Conservation (phyloP, 129 eudicot species). For the Sambucus nigra region DNA sequence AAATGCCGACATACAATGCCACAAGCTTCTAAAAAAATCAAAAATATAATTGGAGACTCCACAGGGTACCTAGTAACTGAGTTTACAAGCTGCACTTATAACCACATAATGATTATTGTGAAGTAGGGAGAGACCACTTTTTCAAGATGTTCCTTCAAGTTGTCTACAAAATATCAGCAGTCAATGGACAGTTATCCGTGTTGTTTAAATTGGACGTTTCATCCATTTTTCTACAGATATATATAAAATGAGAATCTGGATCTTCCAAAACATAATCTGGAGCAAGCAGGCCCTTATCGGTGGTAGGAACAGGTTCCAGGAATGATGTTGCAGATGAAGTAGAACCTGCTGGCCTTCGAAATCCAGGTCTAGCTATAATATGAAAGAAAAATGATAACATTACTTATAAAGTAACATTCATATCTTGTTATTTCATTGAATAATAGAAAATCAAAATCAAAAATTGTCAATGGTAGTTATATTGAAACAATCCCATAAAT, state of each 20-base stretch:
- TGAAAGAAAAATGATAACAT: background rate
- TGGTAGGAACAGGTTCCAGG: slow-evolving; percentile 59
- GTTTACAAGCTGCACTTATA: slow-evolving; percentile 23
- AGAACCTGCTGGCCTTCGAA: slow-evolving; percentile 42
- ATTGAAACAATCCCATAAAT: no score
- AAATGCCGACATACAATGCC: no score
- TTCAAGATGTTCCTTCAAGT: slow-evolving; percentile 2
- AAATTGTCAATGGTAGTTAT: no score
- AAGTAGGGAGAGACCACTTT: no score
- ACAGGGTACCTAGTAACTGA: slow-evolving; percentile 3
- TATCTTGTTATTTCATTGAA: no score
- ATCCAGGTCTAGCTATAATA: slow-evolving; percentile 88
- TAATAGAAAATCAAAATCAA: no score
- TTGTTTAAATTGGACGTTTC: slow-evolving; percentile 23
- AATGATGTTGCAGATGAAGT: slow-evolving; percentile 41
- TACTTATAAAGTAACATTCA: background rate
- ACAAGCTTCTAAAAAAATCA: background rate
- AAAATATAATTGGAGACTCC: no score
- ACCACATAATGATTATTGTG: slow-evolving; percentile 1
- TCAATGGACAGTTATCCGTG: slow-evolving; percentile 18
- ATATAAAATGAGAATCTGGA: slow-evolving; percentile 94
- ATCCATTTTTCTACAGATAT: slow-evolving; percentile 57
- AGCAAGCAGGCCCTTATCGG: slow-evolving; percentile 64
- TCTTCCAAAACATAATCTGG: slow-evolving; percentile 74
- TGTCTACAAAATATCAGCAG: slow-evolving; percentile 24